Base-by-base conservation (phyloP, 768 basidiomycete genomes). In the Boletus subparvulus region DNA sequence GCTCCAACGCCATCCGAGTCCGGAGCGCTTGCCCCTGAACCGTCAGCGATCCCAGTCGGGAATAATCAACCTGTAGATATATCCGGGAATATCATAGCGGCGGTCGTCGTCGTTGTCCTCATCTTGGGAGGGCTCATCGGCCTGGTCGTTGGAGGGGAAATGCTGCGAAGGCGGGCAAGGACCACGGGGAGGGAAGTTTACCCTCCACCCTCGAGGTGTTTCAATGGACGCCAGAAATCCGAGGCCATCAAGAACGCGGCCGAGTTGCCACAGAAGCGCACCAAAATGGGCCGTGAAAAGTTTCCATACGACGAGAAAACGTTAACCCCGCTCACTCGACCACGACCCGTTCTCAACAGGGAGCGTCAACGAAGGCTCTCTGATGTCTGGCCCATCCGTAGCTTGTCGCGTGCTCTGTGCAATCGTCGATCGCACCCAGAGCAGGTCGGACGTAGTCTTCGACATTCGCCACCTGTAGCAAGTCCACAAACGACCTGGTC, bases 401-500 rank as follows among this genome's bases (percentile, higher is more conserved):
- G 46, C 37, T 35, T 69, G 51, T 59, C 69, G 45, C 52, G 52
- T 13, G 55, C 28, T 37, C 28, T 65, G 46, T 41, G 24, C 30
- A 44, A 35, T 50, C 61, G 54, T 40, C 54, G 45, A 50, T 49
- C 57, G 6, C 32, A 51, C 26, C 45, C 56, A 12, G 56, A 49
- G 19, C 58, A 44, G 42, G 26, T n/a, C 14, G 39, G 40, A 17
- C 46, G n/a, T 16, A 17, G 35, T 17, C 35, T 30, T 33, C 61
- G 44, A 47, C 30, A 37, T 21, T 28, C 42, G 5, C 30, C 56
- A 2, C 40, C 44, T 4, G 40, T 10, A 24, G 26, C 47, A 12
- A 50, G 13, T 19, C 60, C 59, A 12, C 65, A 61, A 44, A 67
- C 70, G 39, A 73, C 71, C 19, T 69, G 69, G 70, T 72, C 70